phyloP scores from a whole-genome alignment of 352 stramenopile species.

The Pythium phragmitis region DNA sequence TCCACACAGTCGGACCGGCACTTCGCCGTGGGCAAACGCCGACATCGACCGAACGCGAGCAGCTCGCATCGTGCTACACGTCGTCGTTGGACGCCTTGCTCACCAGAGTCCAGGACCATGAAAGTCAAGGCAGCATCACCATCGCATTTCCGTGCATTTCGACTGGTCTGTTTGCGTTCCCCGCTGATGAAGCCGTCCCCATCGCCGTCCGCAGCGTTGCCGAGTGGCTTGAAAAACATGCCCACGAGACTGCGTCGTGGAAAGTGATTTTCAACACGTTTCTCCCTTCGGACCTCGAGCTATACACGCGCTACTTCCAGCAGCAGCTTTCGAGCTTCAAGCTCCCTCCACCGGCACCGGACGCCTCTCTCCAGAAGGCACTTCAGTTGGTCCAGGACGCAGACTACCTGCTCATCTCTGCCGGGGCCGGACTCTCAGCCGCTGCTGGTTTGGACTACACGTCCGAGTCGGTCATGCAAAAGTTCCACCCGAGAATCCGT shows the following conservation, averaged over 20 bases:
- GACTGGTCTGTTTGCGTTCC: conserved; percentile 68
- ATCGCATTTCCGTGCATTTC: conserved; percentile 71
- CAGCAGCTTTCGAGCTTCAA: conserved; percentile 14
- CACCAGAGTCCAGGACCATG: conserved; percentile 20
- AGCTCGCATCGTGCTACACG: conserved; percentile 53
- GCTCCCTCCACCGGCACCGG: conserved; percentile 26
- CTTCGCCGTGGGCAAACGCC: conserved; percentile 32
- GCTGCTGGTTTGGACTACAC: conserved; percentile 76
- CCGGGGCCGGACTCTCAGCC: conserved; percentile 61
- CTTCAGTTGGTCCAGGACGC: conserved; percentile 42
- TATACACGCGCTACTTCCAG: conserved; percentile 46
- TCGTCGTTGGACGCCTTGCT: conserved; percentile 47
- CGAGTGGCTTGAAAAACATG: conserved; percentile 46
- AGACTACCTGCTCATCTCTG: conserved; percentile 63
- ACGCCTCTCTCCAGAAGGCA: conserved; percentile 31
- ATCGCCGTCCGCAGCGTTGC: conserved; percentile 48
- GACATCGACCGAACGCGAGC: conserved; percentile 26
- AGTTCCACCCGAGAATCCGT: conserved; percentile 49
- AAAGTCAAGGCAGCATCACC: conserved; percentile 22
- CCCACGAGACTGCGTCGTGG: conserved; percentile 33
- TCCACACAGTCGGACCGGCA: conserved; percentile 66
- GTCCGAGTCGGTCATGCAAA: conserved; percentile 56
- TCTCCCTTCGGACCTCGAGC: conserved; percentile 45
- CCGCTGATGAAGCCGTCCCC: conserved; percentile 45
- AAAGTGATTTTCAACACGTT: conserved; percentile 79